phyloP scores from a whole-genome alignment of 2,329 filamentous ascomycete species.

The Stachybotrys echinatus region DNA sequence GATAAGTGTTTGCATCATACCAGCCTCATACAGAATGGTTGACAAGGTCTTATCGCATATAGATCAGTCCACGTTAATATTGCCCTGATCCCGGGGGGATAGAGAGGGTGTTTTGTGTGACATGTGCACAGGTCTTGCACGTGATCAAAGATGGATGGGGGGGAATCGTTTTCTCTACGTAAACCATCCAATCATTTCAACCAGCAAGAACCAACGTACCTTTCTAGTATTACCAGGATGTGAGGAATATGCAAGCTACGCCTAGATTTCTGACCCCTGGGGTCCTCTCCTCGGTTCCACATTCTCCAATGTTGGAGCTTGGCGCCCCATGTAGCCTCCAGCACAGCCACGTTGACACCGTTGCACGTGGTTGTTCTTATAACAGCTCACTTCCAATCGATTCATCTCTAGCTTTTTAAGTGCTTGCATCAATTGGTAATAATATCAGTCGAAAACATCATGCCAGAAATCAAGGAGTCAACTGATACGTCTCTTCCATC shows the following conservation, averaged over 20 bases:
- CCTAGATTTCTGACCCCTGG: not conserved
- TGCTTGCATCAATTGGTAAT: not conserved
- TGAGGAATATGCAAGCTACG: not conserved
- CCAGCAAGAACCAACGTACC: not conserved
- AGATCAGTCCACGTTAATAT: too few relatives aligned
- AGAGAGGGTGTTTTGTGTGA: not conserved
- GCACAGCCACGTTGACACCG: not conserved
- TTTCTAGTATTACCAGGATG: not conserved
- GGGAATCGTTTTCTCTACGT: not conserved
- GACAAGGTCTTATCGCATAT: too few relatives aligned
- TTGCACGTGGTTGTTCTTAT: not conserved
- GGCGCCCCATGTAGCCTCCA: not conserved
- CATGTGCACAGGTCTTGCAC: not conserved
- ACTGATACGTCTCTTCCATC: not conserved
- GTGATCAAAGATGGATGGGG: not conserved
- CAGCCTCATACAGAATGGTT: too few relatives aligned
- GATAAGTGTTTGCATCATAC: too few relatives aligned
- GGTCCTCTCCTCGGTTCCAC: not conserved
- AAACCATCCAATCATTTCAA: not conserved
- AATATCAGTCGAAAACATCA: not conserved
- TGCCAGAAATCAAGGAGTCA: not conserved
- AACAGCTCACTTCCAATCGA: not conserved
- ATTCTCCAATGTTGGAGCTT: not conserved
- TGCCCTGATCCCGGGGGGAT: too few relatives aligned
- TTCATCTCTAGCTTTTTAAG: not conserved